Conservation (phyloP, 73 alveolate species). For the Uronychia binucleata region DNA sequence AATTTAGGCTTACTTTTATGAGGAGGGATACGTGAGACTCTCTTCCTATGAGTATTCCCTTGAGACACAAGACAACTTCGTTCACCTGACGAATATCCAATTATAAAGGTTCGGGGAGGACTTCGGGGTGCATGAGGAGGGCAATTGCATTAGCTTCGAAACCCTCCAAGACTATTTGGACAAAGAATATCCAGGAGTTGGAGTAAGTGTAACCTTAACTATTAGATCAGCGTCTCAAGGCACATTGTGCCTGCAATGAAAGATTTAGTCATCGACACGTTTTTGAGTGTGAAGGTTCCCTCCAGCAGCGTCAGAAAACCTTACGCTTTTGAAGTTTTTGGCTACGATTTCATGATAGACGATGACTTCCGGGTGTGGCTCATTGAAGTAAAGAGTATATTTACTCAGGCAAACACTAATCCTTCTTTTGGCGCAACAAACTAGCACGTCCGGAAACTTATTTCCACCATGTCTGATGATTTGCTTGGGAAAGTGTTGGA, state of each 20-base stretch:
- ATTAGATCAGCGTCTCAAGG: conserved; percentile 59
- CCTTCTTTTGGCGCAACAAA: conserved; percentile 86
- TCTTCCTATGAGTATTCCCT: conserved; percentile 72
- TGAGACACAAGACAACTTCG: conserved; percentile 61
- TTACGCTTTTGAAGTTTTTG: conserved; percentile 82
- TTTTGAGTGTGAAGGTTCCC: conserved; percentile 74
- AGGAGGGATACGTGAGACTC: conserved; percentile 86
- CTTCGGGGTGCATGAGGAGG: conserved; percentile 80
- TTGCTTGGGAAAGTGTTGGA: conserved; percentile 70
- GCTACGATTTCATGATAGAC: conserved; percentile 87
- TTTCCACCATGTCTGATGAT: conserved; percentile 90
- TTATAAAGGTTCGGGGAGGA: conserved; percentile 70
- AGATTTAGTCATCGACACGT: conserved; percentile 78
- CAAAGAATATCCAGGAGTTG: conserved; percentile 36
- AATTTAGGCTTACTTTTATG: conserved; percentile 71
- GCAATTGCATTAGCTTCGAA: conserved; percentile 77
- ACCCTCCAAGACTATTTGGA: conserved; percentile 68
- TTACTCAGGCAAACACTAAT: conserved; percentile 74
- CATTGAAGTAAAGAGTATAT: conserved; percentile 87
- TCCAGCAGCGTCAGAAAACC: conserved; percentile 70
- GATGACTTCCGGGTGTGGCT: conserved; percentile 87
- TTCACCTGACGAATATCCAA: conserved; percentile 88
- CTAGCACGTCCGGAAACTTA: conserved; percentile 60
- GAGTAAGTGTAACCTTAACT: conserved; percentile 35
- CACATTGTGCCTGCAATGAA: conserved; percentile 85